These are phyloP conservation scores for Mortierella hygrophila DNA, from an alignment of 192 early-diverging fungal species.

Conservation along the genomic window DNA sequence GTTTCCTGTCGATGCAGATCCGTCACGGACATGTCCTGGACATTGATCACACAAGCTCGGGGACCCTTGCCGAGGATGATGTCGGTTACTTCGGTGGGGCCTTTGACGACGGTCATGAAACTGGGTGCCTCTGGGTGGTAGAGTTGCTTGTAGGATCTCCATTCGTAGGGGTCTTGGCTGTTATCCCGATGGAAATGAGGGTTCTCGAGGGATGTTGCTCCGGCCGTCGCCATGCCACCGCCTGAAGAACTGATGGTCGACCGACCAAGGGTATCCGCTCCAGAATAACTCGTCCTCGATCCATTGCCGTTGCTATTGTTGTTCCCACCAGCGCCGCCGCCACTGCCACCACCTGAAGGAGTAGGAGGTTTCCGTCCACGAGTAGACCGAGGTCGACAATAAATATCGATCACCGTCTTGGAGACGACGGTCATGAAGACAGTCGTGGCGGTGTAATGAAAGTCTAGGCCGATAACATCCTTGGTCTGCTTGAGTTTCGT, in stretches of 20 bases:
- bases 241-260: neutral
- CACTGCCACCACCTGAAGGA: neutral
- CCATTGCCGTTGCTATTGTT: neutral
- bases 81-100: constrained; percentile 39
- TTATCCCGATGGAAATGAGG: neutral
- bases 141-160: constrained; percentile 44
- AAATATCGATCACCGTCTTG: constrained; percentile 47
- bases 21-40: constrained; percentile 42
- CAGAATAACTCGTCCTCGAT: neutral
- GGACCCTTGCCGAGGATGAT: constrained; percentile 48
- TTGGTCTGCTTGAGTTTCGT: constrained; percentile 50
- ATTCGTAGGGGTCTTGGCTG: constrained; percentile 18
- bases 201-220: neutral
- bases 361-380: constrained; percentile 19
- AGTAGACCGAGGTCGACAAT: constrained; percentile 21
- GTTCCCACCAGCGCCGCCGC: neutral
- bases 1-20: constrained; percentile 35
- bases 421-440: constrained; percentile 52
- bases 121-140: constrained; percentile 54
- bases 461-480: constrained; percentile 41
- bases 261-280: constrained; percentile 14
- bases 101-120: constrained; percentile 54
- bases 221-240: constrained; percentile 2
- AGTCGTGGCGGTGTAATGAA: constrained; percentile 39
- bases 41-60: constrained; percentile 42